These are phyloP conservation scores for Cronartium ribicola DNA, from an alignment of 1,284 basidiomycete species.

Conservation along the genomic window DNA sequence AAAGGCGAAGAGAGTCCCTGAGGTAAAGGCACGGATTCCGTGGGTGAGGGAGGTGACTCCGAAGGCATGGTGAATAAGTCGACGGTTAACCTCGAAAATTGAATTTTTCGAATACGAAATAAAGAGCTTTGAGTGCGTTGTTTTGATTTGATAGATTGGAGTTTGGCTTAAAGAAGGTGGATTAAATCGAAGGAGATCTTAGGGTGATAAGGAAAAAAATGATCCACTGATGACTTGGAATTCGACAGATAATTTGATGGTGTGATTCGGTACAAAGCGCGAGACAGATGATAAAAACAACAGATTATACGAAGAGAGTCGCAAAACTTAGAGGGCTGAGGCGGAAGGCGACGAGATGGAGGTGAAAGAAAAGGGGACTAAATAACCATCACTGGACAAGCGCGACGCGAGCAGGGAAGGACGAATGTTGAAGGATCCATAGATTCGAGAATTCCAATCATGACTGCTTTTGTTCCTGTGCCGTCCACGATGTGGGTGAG, in stretches of 20 bases:
- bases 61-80: conserved; percentile 7
- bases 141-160: neutral
- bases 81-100: neutral
- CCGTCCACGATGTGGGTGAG: too few relatives aligned
- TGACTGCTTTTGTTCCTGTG: too few relatives aligned
- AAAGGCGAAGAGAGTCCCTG: conserved; percentile 38
- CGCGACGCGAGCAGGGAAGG: neutral
- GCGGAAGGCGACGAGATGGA: neutral
- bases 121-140: neutral
- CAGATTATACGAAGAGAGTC: conserved; percentile 6
- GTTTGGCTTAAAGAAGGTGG: neutral
- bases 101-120: neutral
- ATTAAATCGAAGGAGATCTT: neutral
- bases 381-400: neutral
- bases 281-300: conserved; percentile 11
- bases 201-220: too few relatives aligned
- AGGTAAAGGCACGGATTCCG: conserved; percentile 9
- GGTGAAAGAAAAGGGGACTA: neutral
- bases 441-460: neutral
- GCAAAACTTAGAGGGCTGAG: neutral
- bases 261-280: neutral
- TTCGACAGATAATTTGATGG: neutral
- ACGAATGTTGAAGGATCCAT: neutral
- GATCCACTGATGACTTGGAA: neutral
- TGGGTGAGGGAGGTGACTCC: conserved; percentile 14